Conservation (phyloP, 805 yeast genomes). For the Lachancea mirantina region DNA sequence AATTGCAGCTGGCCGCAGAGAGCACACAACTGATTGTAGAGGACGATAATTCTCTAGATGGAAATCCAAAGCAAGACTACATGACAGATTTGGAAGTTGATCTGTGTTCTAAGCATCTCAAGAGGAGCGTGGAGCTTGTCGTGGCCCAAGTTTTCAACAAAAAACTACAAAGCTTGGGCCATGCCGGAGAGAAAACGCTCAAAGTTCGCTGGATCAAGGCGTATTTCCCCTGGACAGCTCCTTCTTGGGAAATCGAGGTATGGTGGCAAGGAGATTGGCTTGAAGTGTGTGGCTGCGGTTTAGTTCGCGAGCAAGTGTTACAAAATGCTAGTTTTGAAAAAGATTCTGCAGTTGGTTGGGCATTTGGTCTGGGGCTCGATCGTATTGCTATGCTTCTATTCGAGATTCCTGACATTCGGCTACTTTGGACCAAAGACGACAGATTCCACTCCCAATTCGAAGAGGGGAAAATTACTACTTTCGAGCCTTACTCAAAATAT, state of each 20-base stretch:
- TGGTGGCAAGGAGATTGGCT: slow-evolving; percentile 99
- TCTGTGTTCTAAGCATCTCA: slow-evolving; percentile 68
- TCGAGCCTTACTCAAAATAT: slow-evolving; percentile 83
- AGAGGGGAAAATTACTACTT: slow-evolving; percentile 57
- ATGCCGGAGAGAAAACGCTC: slow-evolving; percentile 39
- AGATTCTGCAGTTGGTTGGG: slow-evolving; percentile 78
- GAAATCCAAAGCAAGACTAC: slow-evolving; percentile 74
- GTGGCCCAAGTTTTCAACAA: slow-evolving; percentile 72
- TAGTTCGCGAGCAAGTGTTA: slow-evolving; percentile 73
- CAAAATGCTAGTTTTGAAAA: slow-evolving; percentile 58
- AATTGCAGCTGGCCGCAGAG: slow-evolving; percentile 34
- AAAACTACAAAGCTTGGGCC: slow-evolving; percentile 32
- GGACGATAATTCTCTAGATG: slow-evolving; percentile 53
- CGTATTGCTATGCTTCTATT: slow-evolving; percentile 92
- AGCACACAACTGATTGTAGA: slow-evolving; percentile 58
- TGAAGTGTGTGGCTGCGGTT: slow-evolving; percentile 94
- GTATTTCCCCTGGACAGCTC: slow-evolving; percentile 97
- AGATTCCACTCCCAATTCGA: slow-evolving; percentile 70
- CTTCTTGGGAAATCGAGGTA: slow-evolving; percentile 97
- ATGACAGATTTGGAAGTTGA: slow-evolving; percentile 66
- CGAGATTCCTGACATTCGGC: slow-evolving; percentile 90
- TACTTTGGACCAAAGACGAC: slow-evolving; percentile 83
- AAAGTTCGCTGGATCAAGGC: slow-evolving; percentile 92
- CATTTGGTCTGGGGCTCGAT: slow-evolving; percentile 93
- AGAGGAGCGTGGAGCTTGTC: slow-evolving; percentile 75